A percentile compares a stretch with the other conserved stretches of the same genome.
These are phyloP conservation scores for Naganishia liquefaciens DNA, from an alignment of 1,284 basidiomycete genomes.

Conservation along the genomic window DNA sequence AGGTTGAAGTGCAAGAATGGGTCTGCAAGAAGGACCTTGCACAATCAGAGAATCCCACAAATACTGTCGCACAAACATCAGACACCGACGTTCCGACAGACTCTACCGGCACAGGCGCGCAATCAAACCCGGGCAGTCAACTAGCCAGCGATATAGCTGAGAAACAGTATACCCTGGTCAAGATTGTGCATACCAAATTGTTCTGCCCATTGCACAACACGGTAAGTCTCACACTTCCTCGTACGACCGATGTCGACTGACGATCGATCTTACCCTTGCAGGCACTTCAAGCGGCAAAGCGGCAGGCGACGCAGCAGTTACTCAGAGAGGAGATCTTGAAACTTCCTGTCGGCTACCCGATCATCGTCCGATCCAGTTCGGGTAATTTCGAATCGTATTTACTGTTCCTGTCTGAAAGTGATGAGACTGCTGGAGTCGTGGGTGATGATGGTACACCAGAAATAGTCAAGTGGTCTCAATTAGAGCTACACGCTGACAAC, in stretches of 20 bases:
- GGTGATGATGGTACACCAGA: conserved; percentile 17
- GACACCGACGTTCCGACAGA: not conserved
- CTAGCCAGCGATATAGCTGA: not conserved
- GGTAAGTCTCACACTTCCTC: conserved; percentile 57
- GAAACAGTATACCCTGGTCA: conserved; percentile 64
- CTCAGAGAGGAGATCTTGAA: conserved; percentile 62
- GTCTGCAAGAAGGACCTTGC: conserved; percentile 61
- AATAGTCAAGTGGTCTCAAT: conserved; percentile 13
- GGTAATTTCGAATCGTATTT: conserved; percentile 79
- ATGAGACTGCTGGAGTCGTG: conserved; percentile 10
- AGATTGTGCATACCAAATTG: conserved; percentile 69
- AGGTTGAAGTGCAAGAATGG: conserved; percentile 70
- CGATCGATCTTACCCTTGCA: conserved; percentile 43
- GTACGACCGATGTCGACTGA: not conserved
- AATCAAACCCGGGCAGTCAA: not conserved
- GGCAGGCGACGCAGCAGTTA: conserved; percentile 68
- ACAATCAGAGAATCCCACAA: conserved; percentile 32
- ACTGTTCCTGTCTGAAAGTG: conserved; percentile 67
- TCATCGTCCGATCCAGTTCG: conserved; percentile 75
- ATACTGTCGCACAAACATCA: conserved; percentile 29
- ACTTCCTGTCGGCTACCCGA: conserved; percentile 66
- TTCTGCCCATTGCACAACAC: conserved; percentile 81
- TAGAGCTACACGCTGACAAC: conserved; percentile 14
- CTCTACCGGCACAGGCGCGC: not conserved
- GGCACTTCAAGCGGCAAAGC: conserved; percentile 70